Evolutionary conservation across 768 basidiomycete genomes (phyloP).

Genomic region (Kwoniella newhampshirensis): DNA sequence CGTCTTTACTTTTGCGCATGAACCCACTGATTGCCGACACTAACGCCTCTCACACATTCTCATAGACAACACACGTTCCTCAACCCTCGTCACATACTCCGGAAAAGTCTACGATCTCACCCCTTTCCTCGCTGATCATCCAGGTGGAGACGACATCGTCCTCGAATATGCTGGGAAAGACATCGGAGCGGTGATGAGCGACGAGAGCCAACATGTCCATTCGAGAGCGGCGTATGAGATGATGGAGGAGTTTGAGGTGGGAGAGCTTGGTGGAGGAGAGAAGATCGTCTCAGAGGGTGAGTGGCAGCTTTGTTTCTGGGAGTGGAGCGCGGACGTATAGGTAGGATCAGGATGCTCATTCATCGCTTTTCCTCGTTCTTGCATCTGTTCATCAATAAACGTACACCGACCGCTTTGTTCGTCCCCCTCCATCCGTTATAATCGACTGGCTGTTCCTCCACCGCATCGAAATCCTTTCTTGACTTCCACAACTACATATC

Average conservation of each 20-base stretch:
- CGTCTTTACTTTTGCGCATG: neutral
- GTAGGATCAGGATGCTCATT: too few species aligned
- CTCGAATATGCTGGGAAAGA: constrained; percentile 80
- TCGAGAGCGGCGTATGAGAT: constrained; percentile 88
- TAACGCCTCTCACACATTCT: neutral
- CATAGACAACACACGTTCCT: constrained; percentile 59
- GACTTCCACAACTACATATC: neutral
- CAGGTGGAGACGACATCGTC: constrained; percentile 91
- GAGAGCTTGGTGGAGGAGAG: constrained; percentile 73
- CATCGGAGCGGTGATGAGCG: constrained; percentile 75
- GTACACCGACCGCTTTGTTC: too few species aligned
- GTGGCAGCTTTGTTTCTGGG: constrained; percentile 41
- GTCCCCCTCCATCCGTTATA: too few species aligned
- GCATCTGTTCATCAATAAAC: too few species aligned
- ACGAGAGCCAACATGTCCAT: constrained; percentile 78
- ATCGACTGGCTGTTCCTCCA: too few species aligned
- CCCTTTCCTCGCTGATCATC: constrained; percentile 78
- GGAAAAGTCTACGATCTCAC: constrained; percentile 91
- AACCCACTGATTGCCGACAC: neutral
- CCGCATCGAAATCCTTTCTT: neutral
- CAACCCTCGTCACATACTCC: constrained; percentile 78
- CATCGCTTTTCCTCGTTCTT: too few species aligned
- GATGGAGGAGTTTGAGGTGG: constrained; percentile 82
- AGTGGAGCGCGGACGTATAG: too few species aligned
- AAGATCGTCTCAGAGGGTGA: constrained; percentile 74